Evolutionary conservation across 768 basidiomycete genomes (phyloP), one percentile per base, ranked within the genome.

Genomic region (Pholiota molesta): DNA sequence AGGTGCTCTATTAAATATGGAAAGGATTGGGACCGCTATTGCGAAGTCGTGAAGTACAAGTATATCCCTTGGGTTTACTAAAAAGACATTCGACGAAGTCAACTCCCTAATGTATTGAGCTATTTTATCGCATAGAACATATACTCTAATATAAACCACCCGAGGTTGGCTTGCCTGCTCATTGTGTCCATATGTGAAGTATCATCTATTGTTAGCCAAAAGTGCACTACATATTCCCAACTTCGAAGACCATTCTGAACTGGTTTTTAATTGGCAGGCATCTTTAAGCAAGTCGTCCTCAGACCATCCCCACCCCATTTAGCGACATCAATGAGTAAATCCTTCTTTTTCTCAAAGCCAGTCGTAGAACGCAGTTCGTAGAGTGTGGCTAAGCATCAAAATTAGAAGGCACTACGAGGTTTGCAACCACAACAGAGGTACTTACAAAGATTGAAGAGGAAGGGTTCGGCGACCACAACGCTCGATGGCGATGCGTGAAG

Each of bases 11-110:
- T 84, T 66, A 98, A 98, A 78, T 98, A 97, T 69, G 94, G 94
- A 33, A 93, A 95, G 67, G 95, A 97, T 73, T 97, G 95, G 94
- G 92, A 94, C 19, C 84, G 85, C 54, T 95, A 95, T 74, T 97
- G 94, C 75, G 74, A 85, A 63, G 81, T 94, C 60, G 95, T 97
- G 69, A 90, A 88, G 73, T 97, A 88, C 78, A 94, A 90, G 74
- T 97, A 95, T 72, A 94, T 97, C 49, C 94, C 94, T 17, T 86
- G 86, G 39, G 72, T 97, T 62, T 98, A 95, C 76, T 97, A 82
- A 70, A 70, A 47, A 37, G 14, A 13, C 11, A 16, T 37, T 37
- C 11, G 14, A 14, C 35, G 9, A 31, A 31, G 31, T 31, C 31
- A 11, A 37, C 35, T 13, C 35, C 2, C 35, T 37, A 37, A 37